Conservation (phyloP, 306 rosid species). For the Pachyrhizus erosus region DNA sequence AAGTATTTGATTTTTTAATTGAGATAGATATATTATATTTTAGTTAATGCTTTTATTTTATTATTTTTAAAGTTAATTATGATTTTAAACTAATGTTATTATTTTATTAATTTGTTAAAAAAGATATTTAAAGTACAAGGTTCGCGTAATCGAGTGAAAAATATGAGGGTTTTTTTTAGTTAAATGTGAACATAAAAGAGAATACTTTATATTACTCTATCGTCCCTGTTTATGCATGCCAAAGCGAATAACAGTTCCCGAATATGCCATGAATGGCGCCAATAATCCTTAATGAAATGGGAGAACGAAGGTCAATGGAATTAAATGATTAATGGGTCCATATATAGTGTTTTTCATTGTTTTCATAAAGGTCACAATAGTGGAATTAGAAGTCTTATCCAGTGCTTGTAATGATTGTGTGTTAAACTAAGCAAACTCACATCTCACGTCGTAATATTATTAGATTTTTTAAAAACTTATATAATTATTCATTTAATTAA, state of each 20-base stretch:
- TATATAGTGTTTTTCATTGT: not conserved
- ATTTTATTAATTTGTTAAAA: not conserved
- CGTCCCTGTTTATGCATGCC: not conserved
- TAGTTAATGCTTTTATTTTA: not conserved
- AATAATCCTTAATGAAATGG: not conserved
- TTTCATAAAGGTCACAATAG: not conserved
- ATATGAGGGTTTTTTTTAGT: no score
- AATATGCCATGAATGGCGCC: not conserved
- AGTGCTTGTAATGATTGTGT: not conserved
- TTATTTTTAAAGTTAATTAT: not conserved
- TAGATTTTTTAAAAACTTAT: not conserved
- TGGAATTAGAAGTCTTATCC: not conserved
- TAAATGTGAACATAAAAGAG: not conserved
- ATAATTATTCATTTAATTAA: not conserved
- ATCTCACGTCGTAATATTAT: not conserved
- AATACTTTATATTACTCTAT: not conserved
- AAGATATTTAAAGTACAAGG: not conserved
- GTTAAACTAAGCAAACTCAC: not conserved
- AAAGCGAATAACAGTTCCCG: not conserved
- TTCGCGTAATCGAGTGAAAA: not conserved
- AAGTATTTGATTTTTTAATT: not conserved
- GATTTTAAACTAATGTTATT: not conserved
- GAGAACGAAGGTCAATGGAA: not conserved
- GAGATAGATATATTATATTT: not conserved
- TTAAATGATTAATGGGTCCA: not conserved